Evolutionary conservation across 768 basidiomycete species (phyloP).

Genomic region (Psilocybe tampanensis): DNA sequence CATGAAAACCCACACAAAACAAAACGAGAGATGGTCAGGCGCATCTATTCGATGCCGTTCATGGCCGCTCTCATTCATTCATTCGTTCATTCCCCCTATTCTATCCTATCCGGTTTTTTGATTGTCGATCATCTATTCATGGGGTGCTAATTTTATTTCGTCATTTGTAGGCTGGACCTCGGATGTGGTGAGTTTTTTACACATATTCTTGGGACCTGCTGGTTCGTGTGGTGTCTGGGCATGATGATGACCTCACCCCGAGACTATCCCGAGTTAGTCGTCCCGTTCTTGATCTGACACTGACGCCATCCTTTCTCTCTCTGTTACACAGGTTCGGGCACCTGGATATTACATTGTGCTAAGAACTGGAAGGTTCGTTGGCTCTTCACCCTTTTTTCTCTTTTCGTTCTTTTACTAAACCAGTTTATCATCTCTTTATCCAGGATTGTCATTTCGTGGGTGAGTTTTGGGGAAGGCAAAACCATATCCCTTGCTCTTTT

Average conservation of each 20-base stretch:
- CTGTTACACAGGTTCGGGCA: slow-evolving; percentile 64
- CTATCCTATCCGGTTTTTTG: too few relatives aligned
- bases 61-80: too few relatives aligned
- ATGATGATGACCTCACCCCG: not conserved
- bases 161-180: slow-evolving; percentile 57
- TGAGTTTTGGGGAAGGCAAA: slow-evolving; percentile 31
- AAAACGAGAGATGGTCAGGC: too few relatives aligned
- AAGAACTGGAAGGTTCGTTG: slow-evolving; percentile 60
- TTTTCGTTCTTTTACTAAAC: not conserved
- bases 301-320: not conserved
- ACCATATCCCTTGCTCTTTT: too few relatives aligned
- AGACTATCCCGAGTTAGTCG: not conserved
- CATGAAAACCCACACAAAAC: too few relatives aligned
- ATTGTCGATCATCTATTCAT: too few relatives aligned
- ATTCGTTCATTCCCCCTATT: too few relatives aligned
- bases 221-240: not conserved
- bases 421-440: slow-evolving; percentile 4
- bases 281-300: not conserved
- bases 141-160: too few relatives aligned
- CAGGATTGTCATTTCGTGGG: slow-evolving; percentile 68
- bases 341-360: slow-evolving; percentile 72
- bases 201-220: not conserved
- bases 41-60: too few relatives aligned
- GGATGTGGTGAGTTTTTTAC: slow-evolving; percentile 76
- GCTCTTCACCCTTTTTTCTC: slow-evolving; percentile 3